Evolutionary conservation across 768 basidiomycete species (phyloP).

Genomic region (Rhodotorula babjevae): DNA sequence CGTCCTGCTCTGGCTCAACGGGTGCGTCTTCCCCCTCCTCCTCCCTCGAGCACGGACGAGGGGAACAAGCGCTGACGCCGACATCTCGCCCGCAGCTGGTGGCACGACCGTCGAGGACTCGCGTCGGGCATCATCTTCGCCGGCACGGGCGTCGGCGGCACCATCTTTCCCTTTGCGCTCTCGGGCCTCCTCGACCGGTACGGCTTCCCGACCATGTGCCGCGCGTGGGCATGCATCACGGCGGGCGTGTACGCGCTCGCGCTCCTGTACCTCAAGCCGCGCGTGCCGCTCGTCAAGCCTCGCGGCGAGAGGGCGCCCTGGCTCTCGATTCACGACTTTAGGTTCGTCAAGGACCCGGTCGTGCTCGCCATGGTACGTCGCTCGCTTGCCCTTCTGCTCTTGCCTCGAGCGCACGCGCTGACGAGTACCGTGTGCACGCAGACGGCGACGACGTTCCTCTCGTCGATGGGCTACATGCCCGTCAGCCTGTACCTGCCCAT

Average conservation of each 20-base stretch:
- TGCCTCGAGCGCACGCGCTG: neutral
- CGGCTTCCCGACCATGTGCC: constrained; percentile 4
- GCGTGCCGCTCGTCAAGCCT: constrained; percentile 13
- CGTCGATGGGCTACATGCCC: constrained; percentile 25
- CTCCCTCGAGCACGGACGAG: too few relatives aligned
- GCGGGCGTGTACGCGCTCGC: constrained; percentile 1
- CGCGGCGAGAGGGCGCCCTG: constrained; percentile 2
- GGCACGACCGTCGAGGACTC: neutral
- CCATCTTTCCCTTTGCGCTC: neutral
- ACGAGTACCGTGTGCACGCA: neutral
- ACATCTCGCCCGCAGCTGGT: neutral
- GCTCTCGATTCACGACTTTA: neutral
- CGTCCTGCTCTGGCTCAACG: constrained; percentile 28
- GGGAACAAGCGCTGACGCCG: too few relatives aligned
- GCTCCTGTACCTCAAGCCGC: constrained; percentile 10
- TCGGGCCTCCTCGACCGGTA: neutral
- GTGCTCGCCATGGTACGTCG: constrained; percentile 19
- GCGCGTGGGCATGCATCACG: constrained; percentile 24
- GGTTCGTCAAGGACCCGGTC: constrained; percentile 16
- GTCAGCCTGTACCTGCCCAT: constrained; percentile 31
- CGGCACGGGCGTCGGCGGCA: neutral
- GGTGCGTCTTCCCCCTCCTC: too few relatives aligned
- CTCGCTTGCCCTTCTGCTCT: neutral
- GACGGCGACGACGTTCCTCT: constrained; percentile 14
- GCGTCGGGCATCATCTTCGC: constrained; percentile 25